A percentile compares a stretch with the other conserved stretches of the same genome.
Conservation (phyloP, 2,329 filamentous ascomycete species). For the Ascochyta fabae region DNA sequence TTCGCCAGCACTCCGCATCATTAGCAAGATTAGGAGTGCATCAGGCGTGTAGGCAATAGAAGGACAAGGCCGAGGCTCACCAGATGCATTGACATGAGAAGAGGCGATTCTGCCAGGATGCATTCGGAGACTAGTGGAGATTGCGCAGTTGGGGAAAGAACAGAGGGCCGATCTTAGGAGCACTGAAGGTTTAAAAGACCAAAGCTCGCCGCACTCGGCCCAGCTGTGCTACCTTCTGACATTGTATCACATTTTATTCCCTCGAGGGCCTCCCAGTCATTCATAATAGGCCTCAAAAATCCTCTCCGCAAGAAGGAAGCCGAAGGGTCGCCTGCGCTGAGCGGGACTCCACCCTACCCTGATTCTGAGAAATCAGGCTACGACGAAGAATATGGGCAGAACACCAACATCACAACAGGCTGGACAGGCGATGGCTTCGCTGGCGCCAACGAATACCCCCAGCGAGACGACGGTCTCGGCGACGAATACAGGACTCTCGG, state of each 20-base stretch:
- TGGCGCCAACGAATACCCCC: constrained; percentile 32
- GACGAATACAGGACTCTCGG: constrained; percentile 38
- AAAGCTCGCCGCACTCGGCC: constrained; percentile 18
- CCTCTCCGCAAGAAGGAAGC: constrained; percentile 33
- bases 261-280: background rate
- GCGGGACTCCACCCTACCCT: constrained; percentile 22
- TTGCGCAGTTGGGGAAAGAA: constrained; percentile 27
- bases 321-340: constrained; percentile 15
- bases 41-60: constrained; percentile 4
- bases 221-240: constrained; percentile 3
- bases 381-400: constrained; percentile 32
- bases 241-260: constrained; percentile 2
- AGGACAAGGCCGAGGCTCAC: constrained; percentile 14
- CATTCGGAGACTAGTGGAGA: constrained; percentile 32
- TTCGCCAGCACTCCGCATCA: constrained; percentile 31
- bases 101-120: constrained; percentile 31
- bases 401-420: constrained; percentile 32
- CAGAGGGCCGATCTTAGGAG: constrained; percentile 39
- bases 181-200: constrained; percentile 27
- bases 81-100: constrained; percentile 18
- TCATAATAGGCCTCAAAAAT: constrained; percentile 34
- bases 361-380: constrained; percentile 28
- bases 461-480: constrained; percentile 12
- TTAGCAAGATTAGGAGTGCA: constrained; percentile 14
- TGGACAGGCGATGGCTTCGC: constrained; percentile 33